Conservation (phyloP, 768 basidiomycete genomes). For the Tulasnella sp. region DNA sequence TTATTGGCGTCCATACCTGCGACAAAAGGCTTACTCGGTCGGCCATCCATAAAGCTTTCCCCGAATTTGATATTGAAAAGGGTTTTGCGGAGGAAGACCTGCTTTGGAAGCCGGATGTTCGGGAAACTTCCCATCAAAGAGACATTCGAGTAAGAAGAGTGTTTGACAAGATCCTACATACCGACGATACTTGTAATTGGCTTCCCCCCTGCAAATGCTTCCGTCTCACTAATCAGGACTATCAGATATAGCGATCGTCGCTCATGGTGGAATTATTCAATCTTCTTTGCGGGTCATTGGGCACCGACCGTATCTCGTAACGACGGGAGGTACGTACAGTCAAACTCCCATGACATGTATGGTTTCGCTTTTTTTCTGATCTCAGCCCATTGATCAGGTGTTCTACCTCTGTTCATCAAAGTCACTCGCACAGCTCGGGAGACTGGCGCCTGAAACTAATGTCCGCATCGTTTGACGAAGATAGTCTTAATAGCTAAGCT, state of each 20-base stretch:
- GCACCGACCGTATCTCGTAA: constrained; percentile 34
- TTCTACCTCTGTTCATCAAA: constrained; percentile 1
- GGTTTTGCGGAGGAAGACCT: constrained; percentile 53
- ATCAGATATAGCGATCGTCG: constrained; percentile 54
- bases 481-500: too few relatives aligned
- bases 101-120: constrained; percentile 41
- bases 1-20: constrained; percentile 56
- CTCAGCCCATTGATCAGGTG: neutral
- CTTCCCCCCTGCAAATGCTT: neutral
- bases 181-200: constrained; percentile 15
- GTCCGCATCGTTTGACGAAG: too few relatives aligned
- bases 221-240: neutral
- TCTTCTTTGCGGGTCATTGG: constrained; percentile 41
- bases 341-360: neutral
- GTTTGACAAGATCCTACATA: constrained; percentile 44
- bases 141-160: constrained; percentile 38
- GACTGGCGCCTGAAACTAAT: too few relatives aligned
- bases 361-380: neutral
- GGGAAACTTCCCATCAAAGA: constrained; percentile 42
- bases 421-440: neutral
- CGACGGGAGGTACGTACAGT: constrained; percentile 47
- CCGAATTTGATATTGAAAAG: constrained; percentile 42
- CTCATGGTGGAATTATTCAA: constrained; percentile 52
- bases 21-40: constrained; percentile 46
- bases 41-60: constrained; percentile 39